Percentiles rank a stretch among this genome's conserved stretches.
These are phyloP conservation scores for Alternaria novae-zelandiae DNA, from an alignment of 2,329 filamentous ascomycete species.

Conservation along the genomic window DNA sequence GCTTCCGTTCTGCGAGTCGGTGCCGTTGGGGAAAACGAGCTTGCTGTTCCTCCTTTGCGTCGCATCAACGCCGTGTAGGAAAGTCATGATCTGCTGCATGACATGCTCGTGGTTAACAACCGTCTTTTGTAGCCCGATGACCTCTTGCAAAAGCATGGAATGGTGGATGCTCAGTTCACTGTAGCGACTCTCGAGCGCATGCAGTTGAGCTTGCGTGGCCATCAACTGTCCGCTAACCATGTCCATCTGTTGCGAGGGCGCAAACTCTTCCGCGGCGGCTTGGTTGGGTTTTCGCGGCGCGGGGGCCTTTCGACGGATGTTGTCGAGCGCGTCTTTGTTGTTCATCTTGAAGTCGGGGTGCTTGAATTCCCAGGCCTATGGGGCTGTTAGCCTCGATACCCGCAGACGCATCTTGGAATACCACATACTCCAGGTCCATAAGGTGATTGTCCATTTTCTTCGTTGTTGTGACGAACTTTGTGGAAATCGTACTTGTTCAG, in stretches of 20 bases:
- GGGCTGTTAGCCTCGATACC: slow-evolving; percentile 19
- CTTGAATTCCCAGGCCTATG: slow-evolving; percentile 91
- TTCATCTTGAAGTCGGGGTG: slow-evolving; percentile 95
- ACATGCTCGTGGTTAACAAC: slow-evolving; percentile 75
- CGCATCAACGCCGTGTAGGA: slow-evolving; percentile 68
- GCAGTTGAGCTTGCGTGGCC: slow-evolving; percentile 90
- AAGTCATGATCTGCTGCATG: slow-evolving; percentile 74
- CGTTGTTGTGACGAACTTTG: slow-evolving; percentile 91
- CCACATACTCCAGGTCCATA: slow-evolving; percentile 75
- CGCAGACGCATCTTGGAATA: not conserved
- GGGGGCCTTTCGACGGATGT: slow-evolving; percentile 93
- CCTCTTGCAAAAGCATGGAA: slow-evolving; percentile 68
- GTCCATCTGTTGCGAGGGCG: slow-evolving; percentile 85
- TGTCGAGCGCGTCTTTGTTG: slow-evolving; percentile 95
- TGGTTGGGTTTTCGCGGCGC: slow-evolving; percentile 76
- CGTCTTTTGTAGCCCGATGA: slow-evolving; percentile 71
- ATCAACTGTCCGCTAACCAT: slow-evolving; percentile 86
- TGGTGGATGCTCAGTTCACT: slow-evolving; percentile 75
- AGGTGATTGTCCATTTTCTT: slow-evolving; percentile 80
- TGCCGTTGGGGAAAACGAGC: slow-evolving; percentile 48
- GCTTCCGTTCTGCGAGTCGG: slow-evolving; percentile 52
- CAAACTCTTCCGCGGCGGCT: slow-evolving; percentile 67
- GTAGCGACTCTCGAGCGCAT: slow-evolving; percentile 83
- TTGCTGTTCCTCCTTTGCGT: slow-evolving; percentile 68
- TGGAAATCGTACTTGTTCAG: slow-evolving; percentile 99